Percentiles rank a stretch among this genome's conserved stretches.
phyloP scores from a whole-genome alignment of 306 rosid genomes.

The Dryas drummondii region DNA sequence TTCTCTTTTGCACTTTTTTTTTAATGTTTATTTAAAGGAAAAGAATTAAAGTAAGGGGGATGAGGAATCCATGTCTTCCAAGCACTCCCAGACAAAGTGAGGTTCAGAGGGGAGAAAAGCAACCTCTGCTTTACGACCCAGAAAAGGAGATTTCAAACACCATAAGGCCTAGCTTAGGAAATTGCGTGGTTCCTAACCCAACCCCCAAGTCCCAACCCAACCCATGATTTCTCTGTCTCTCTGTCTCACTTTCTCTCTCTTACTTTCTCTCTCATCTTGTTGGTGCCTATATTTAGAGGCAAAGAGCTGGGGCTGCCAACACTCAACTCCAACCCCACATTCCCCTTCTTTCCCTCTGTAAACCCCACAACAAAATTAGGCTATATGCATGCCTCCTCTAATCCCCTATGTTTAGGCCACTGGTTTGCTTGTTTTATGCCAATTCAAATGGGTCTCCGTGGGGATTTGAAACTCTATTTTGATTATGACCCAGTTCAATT shows the following conservation, averaged over 20 bases:
- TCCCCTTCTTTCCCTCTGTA: conserved; percentile 55
- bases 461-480: conserved; percentile 41
- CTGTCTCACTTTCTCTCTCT: conserved; percentile 21
- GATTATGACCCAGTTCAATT: conserved; percentile 56
- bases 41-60: conserved; percentile 23
- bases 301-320: conserved; percentile 42
- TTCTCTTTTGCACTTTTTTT: conserved; percentile 27
- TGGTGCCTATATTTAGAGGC: conserved; percentile 59
- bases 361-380: conserved; percentile 34
- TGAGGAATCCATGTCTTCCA: conserved; percentile 95
- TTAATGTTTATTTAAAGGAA: conserved; percentile 24
- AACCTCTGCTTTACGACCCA: conserved; percentile 82
- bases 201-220: conserved; percentile 1
- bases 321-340: conserved; percentile 59
- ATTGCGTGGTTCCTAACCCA: conserved; percentile 76
- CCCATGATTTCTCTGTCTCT: conserved; percentile 5
- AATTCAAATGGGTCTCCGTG: conserved; percentile 50
- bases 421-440: conserved; percentile 54
- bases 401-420: conserved; percentile 30
- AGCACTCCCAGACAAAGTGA: conserved; percentile 88
- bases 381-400: conserved; percentile 25
- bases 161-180: conserved; percentile 79
- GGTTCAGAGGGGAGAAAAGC: conserved; percentile 82
- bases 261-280: conserved; percentile 9
- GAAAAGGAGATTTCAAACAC: conserved; percentile 95